Evolutionary conservation across 163 green algal species (phyloP).

Genomic region (Scenedesmus sp.): DNA sequence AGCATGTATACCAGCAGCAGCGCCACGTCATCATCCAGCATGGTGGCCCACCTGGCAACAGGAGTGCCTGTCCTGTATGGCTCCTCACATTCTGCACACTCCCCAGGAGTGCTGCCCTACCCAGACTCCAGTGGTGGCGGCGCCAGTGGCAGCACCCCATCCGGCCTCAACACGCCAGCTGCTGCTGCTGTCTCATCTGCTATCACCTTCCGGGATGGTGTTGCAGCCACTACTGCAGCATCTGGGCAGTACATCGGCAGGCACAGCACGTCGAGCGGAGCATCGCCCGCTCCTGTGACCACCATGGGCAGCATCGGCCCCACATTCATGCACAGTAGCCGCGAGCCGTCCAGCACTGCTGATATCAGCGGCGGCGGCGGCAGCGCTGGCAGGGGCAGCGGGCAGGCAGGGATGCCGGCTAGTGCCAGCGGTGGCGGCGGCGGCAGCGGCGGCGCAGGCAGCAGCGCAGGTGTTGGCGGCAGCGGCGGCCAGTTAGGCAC

Average conservation of each 20-base stretch:
- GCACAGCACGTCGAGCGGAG: background rate
- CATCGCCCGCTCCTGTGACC: background rate
- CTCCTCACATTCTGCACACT: background rate
- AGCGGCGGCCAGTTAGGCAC: background rate
- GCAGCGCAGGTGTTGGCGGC: background rate
- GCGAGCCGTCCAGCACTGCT: background rate
- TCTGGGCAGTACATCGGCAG: background rate
- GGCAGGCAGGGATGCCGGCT: background rate
- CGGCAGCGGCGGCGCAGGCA: background rate
- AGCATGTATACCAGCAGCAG: slow-evolving; percentile 12
- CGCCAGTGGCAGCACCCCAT: background rate
- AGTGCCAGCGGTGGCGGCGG: background rate
- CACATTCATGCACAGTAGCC: background rate
- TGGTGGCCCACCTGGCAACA: background rate
- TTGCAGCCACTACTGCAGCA: background rate
- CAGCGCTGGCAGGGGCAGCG: background rate
- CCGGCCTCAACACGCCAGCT: background rate
- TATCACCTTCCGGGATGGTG: background rate
- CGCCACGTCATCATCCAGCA: background rate
- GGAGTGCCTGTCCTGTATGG: background rate
- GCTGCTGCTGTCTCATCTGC: background rate
- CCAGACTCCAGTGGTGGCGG: background rate
- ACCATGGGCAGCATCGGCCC: background rate
- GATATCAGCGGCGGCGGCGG: background rate
- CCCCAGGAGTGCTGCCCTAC: background rate